Evolutionary conservation across 176 grass and related monocot species (phyloP).

Genomic region (Triticum turgidum): DNA sequence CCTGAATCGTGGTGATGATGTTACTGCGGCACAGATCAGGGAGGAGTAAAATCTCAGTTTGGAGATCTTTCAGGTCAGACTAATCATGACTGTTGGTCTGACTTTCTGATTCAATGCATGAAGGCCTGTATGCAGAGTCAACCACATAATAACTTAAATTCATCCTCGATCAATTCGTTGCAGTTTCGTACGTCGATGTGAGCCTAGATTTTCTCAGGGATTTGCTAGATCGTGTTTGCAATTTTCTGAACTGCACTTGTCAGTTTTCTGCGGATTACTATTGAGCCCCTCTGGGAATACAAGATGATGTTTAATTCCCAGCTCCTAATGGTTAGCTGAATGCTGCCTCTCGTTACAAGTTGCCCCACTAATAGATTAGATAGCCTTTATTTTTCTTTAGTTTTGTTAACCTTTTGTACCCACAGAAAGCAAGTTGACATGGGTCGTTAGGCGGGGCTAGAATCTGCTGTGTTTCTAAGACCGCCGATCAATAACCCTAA

Average conservation of each 20-base stretch:
- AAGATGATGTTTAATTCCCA: background rate
- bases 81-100: conserved; percentile 37
- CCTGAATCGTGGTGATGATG: conserved; percentile 21
- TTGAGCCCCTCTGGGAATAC: background rate
- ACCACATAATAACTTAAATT: background rate
- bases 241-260: background rate
- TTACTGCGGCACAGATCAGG: conserved; percentile 15
- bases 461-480: background rate
- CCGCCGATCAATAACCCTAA: background rate
- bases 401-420: background rate
- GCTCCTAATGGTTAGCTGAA: background rate
- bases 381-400: background rate
- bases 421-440: background rate
- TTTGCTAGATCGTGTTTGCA: conserved; percentile 43
- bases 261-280: background rate
- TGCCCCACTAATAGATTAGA: background rate
- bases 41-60: conserved; percentile 52
- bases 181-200: conserved; percentile 21
- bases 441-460: background rate
- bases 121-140: conserved; percentile 31
- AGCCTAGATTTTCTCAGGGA: conserved; percentile 60
- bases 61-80: conserved; percentile 44
- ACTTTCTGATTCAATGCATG: conserved; percentile 46
- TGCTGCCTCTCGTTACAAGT: background rate
- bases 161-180: conserved; percentile 14